Evolutionary conservation across 495 filamentous ascomycete genomes (phyloP), one percentile per base, ranked within the genome.

Genomic region (Penicillium steckii): DNA sequence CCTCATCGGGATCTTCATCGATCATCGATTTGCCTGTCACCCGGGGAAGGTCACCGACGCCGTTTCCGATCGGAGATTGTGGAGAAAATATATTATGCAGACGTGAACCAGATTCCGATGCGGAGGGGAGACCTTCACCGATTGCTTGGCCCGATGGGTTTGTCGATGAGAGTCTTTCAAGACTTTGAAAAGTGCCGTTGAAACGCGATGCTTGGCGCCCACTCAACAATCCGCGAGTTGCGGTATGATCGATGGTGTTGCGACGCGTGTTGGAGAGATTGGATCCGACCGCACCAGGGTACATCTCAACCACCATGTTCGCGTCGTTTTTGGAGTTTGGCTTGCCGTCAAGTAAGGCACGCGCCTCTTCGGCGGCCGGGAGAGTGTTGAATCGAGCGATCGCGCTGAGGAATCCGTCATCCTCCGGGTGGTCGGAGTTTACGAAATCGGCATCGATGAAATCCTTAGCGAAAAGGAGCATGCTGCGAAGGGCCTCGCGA

Each of bases 381-480:
- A 83, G 60, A 23, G 83, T 81, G 54, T 80, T 80, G 72, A 96
- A 96, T 51, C 78, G 83, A 50, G 91, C 83, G 44, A 95, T 73
- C 42, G 90, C 91, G 32, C 85, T 85, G 26, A 83, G 71, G 64
- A 85, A 91, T 17, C 85, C 84, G n/a, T 74, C 69, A 60, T 95
- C 90, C 50, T 87, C 82, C 5, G 84, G 79, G 45, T 78, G 72
- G 5, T 89, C 86, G 32, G 76, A 53, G 6, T 80, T 74, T 10
- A 93, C 71, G 55, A 95, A 81, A 51, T 93, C 86, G 44, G 84
- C 81, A 56, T 86, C 81, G 45, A 90, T 70, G 26, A 95, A 78
- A 46, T 92, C 90, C 61, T 94, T 89, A 22, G 90, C 88, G 65
- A 91, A 95, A 12, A 94, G 75, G 13, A 95, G 78, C 85, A 96